Percentiles rank a stretch among this genome's conserved stretches.
phyloP scores from a whole-genome alignment of 2,329 filamentous ascomycete genomes.

The Pyricularia grisea region DNA sequence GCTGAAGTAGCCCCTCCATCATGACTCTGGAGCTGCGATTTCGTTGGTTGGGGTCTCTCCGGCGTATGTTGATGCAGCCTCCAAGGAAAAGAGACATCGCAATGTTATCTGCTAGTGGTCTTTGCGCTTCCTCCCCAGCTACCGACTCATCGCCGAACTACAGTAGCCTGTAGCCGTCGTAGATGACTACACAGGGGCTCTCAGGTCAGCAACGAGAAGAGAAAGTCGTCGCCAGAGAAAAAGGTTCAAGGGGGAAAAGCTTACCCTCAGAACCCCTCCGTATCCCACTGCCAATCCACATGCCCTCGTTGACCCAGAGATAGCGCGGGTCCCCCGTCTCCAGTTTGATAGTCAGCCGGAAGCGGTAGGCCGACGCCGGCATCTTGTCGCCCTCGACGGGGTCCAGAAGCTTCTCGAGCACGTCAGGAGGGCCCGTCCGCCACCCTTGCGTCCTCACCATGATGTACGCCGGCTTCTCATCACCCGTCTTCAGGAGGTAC shows the following conservation, averaged over 20 bases:
- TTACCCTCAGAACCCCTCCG: slow-evolving; percentile 7
- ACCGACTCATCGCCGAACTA: neutral
- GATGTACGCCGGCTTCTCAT: slow-evolving; percentile 11
- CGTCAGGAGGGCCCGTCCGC: slow-evolving; percentile 11
- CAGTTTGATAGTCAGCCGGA: slow-evolving; percentile 15
- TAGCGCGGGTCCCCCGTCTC: slow-evolving; percentile 18
- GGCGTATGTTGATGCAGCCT: neutral
- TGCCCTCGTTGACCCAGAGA: slow-evolving; percentile 12
- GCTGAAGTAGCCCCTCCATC: neutral
- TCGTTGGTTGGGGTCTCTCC: neutral
- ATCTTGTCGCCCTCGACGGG: slow-evolving; percentile 14
- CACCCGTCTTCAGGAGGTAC: slow-evolving; percentile 9
- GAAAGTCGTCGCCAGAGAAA: neutral
- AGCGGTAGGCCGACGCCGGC: slow-evolving; percentile 12
- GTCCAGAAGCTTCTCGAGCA: slow-evolving; percentile 9
- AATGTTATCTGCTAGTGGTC: no score
- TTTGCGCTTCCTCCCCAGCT: neutral
- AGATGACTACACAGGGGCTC: neutral
- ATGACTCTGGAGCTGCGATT: neutral
- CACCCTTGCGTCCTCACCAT: slow-evolving; percentile 12
- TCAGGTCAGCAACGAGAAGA: neutral
- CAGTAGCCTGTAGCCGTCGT: slow-evolving; percentile 3
- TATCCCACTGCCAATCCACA: slow-evolving; percentile 16
- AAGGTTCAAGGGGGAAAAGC: neutral
- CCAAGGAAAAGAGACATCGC: neutral